phyloP scores from a whole-genome alignment of 2,329 filamentous ascomycete genomes.

The Metarhizium anisopliae region DNA sequence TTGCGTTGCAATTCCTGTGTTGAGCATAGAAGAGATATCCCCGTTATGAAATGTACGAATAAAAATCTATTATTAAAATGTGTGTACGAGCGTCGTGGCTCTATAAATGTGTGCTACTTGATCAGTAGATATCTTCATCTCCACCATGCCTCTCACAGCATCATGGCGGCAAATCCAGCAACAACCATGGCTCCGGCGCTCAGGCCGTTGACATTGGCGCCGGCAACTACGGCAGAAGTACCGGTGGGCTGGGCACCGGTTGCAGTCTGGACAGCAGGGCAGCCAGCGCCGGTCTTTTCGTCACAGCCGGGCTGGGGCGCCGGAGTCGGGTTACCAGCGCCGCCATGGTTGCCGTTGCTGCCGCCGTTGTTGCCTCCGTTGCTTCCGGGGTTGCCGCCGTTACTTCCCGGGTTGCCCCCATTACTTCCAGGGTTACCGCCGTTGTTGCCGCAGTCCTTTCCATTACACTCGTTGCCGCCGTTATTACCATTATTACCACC shows the following conservation, averaged over 20 bases:
- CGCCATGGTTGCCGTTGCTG: neutral
- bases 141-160: neutral
- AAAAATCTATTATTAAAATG: too few relatives aligned
- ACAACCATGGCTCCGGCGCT: neutral
- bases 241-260: neutral
- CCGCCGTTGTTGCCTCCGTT: too few relatives aligned
- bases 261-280: too few relatives aligned
- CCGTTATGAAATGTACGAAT: neutral
- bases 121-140: too few relatives aligned
- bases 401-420: neutral
- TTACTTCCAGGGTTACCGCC: too few relatives aligned
- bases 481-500: neutral
- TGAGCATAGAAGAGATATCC: neutral
- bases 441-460: too few relatives aligned
- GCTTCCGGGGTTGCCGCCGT: neutral
- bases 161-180: neutral
- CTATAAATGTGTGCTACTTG: too few relatives aligned
- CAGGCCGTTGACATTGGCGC: neutral
- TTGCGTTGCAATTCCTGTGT: neutral
- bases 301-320: too few relatives aligned
- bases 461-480: neutral
- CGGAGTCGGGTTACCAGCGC: too few relatives aligned
- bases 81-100: too few relatives aligned
- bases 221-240: neutral
- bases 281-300: too few relatives aligned